These are phyloP conservation scores for Penicillium desertorum DNA, from an alignment of 495 filamentous ascomycete species.

Conservation along the genomic window DNA sequence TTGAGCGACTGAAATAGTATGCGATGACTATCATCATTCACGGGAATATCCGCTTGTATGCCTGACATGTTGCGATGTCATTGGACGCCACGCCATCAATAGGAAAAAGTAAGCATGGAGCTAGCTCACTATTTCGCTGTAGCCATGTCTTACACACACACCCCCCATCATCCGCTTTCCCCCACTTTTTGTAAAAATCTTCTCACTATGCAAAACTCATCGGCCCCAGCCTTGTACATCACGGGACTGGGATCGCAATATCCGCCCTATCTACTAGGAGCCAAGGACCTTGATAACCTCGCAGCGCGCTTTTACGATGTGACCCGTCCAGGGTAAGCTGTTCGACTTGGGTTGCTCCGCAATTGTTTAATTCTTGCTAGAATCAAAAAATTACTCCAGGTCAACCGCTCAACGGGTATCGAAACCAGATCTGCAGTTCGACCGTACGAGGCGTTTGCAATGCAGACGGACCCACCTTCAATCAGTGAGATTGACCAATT, in stretches of 20 bases:
- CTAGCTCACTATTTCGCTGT: no score
- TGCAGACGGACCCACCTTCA: constrained; percentile 49
- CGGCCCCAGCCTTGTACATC: background rate
- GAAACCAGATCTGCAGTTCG: constrained; percentile 61
- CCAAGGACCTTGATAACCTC: background rate
- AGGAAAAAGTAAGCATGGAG: no score
- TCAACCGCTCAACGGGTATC: constrained; percentile 65
- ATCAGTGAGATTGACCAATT: constrained; percentile 53
- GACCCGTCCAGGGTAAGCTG: background rate
- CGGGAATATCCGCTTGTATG: no score
- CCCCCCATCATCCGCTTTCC: no score
- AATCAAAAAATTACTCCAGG: constrained; percentile 54
- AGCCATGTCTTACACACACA: no score
- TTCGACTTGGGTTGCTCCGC: no score
- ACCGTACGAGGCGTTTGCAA: constrained; percentile 43
- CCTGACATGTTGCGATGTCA: no score
- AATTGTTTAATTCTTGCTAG: constrained; percentile 2
- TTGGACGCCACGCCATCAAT: no score
- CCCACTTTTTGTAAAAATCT: no score
- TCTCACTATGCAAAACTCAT: background rate
- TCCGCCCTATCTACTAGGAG: background rate
- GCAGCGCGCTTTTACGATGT: background rate
- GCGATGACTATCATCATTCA: no score
- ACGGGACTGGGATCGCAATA: constrained; percentile 2
- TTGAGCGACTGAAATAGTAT: no score